phyloP scores from a whole-genome alignment of 768 basidiomycete genomes.

The Lactarius hatsudake region DNA sequence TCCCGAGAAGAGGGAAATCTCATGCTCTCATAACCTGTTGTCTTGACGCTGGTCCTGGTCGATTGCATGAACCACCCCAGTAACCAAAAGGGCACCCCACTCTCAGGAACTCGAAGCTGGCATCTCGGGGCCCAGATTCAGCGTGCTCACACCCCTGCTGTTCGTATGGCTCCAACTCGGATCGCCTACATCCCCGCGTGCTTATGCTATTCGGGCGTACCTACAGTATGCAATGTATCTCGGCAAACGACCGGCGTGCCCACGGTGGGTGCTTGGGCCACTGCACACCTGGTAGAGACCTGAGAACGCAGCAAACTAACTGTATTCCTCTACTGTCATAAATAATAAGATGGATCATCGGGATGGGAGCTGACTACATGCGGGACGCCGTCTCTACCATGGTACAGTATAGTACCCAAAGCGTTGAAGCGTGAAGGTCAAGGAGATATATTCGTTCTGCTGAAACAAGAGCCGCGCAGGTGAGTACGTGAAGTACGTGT shows the following conservation, averaged over 20 bases:
- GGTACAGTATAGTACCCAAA: neutral
- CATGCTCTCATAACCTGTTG: neutral
- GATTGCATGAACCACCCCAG: neutral
- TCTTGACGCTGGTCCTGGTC: too few relatives aligned
- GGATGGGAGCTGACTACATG: constrained; percentile 1
- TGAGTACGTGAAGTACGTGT: constrained; percentile 6
- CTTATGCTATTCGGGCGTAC: too few relatives aligned
- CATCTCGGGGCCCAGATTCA: too few relatives aligned
- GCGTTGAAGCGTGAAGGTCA: constrained; percentile 1
- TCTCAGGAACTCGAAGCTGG: too few relatives aligned
- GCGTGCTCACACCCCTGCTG: too few relatives aligned
- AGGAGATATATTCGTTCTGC: constrained; percentile 1
- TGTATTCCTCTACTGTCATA: neutral
- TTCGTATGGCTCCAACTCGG: too few relatives aligned
- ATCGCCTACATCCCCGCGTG: too few relatives aligned
- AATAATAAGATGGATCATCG: neutral
- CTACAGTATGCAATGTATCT: too few relatives aligned
- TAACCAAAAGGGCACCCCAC: neutral
- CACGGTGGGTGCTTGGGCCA: too few relatives aligned
- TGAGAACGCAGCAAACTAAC: neutral
- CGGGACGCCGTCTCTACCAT: constrained; percentile 4
- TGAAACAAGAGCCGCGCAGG: constrained; percentile 1
- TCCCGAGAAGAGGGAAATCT: neutral
- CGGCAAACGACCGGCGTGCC: too few relatives aligned
- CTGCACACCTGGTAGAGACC: neutral